These are phyloP conservation scores for Ballota nigra DNA, from an alignment of 257 asterid species.

Conservation along the genomic window DNA sequence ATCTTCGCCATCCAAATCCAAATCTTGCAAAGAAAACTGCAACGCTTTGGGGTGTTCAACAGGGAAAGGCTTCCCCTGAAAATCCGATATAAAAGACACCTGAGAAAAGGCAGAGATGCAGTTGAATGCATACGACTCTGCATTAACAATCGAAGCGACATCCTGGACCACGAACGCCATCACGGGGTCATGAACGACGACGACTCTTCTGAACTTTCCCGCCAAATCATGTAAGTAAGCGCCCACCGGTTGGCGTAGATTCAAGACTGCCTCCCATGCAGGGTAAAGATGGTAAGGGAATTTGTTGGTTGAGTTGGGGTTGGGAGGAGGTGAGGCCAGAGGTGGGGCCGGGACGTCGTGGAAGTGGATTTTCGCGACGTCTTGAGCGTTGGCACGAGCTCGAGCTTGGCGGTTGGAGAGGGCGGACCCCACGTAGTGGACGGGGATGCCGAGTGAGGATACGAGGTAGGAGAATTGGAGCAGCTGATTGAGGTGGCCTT, in stretches of 20 bases:
- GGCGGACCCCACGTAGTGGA: slow-evolving; percentile 39
- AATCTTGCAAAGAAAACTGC: slow-evolving; percentile 20
- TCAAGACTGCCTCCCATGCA: slow-evolving; percentile 21
- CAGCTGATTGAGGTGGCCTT: slow-evolving; percentile 49
- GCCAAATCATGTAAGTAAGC: slow-evolving; percentile 24
- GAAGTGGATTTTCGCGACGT: slow-evolving; percentile 35
- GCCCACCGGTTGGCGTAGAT: slow-evolving; percentile 32
- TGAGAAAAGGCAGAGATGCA: slow-evolving; percentile 38
- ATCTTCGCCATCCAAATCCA: not conserved
- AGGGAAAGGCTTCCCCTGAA: slow-evolving; percentile 32
- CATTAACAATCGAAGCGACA: slow-evolving; percentile 33
- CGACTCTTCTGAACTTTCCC: slow-evolving; percentile 24
- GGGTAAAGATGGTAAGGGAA: slow-evolving; percentile 53
- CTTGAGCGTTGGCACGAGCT: slow-evolving; percentile 27
- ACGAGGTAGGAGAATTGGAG: slow-evolving; percentile 42
- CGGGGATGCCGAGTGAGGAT: slow-evolving; percentile 34
- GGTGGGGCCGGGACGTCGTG: slow-evolving; percentile 44
- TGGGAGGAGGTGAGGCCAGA: slow-evolving; percentile 40
- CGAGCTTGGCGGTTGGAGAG: slow-evolving; percentile 50
- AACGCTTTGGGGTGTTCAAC: slow-evolving; percentile 5
- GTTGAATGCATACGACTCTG: slow-evolving; percentile 50
- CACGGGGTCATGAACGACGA: slow-evolving; percentile 42
- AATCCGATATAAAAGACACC: not conserved
- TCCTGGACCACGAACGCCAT: slow-evolving; percentile 52
- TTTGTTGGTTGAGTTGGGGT: slow-evolving; percentile 39